Base-by-base conservation (phyloP, 140 eudicot species). In the Anethum foeniculum region DNA sequence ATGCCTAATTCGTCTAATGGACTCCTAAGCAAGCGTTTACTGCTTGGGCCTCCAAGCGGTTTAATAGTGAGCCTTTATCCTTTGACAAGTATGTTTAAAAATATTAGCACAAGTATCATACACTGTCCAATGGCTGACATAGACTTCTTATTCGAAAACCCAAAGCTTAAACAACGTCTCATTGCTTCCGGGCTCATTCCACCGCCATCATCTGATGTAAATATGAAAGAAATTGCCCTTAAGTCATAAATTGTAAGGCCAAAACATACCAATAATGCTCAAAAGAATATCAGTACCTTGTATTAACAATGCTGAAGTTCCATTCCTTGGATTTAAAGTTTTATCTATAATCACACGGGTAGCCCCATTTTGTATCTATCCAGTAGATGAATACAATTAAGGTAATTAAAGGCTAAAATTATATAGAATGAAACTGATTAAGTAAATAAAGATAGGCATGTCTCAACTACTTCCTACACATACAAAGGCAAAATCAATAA, bases 161-260 rank as follows among this genome's bases (percentile, higher is more conserved):
- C 98, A 88, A 94, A 94, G 85, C 98, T 94, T 88, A 94, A 68
- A 80, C 97, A 94, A 73, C 86, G 87, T 38, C 97, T 88, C 86
- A 94, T 84, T 69, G 92, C 96, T 80, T 90, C 97, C 75, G 96
- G 98, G 75, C 86, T 89, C 98, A 94, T 94, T 82, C 98, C 98
- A 77, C 89, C 89, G 14, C 98, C 98, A 83, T 92, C 90, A 83
- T 94, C 98, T 94, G 81, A 47, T 71, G 44, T 43, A 18, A 84
- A 82, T 51, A 81, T 44, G 77, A 64, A 62, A 77, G 16, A 43
- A 62, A 34, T 74, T 80, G 52, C 38, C 58, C 71, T 15, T 0
- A 25, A 36, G 71, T 62, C 27, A 62, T 10, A 8, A 69, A 36
- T 49, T 28, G 39, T 19, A 5, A 49, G 25, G 30, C 68, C 36